Base-by-base conservation (phyloP, 148 eudicot species). In the Chenopodium suecicum region DNA sequence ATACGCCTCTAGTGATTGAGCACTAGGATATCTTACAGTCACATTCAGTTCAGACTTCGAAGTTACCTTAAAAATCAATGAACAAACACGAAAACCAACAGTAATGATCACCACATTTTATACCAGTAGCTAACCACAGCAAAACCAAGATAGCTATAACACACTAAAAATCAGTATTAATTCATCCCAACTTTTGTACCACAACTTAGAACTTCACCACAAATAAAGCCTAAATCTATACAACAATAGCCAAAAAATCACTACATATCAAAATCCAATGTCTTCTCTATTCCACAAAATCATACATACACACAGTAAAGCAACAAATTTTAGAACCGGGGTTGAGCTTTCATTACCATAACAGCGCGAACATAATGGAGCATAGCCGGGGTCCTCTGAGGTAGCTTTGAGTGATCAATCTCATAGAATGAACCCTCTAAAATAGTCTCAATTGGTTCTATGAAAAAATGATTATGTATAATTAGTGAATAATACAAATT, bases 21-120 rank as follows among this genome's bases (percentile, higher is more conserved):
- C 44, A 85, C 98, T 93, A 22, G 98, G 98, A 79, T 52, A 95
- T 75, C 91, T 87, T 77, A 95, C 85, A 1, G 91, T 80, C 16
- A 95, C 89, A 41, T 75, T 88, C 76, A 79, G 67, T 80, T 85
- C 92, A 19, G 94, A 89, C 80, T 85, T 90, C 86, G 94, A 88
- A 78, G 87, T 85, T 12, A 95, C 98, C 98, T 95, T 80, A 70
- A 78, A 16, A 31, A 78, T n/a, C 44, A 62, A 80, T n/a, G 37
- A 66, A 68, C 75, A 78, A 67, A 83, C 58, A 70, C 78, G 47
- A 84, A 82, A 76, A 76, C 60, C 4, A 64, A 19, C 25, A 37
- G 4, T 7, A 71, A 10, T 32, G 2, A 80, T 54, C 69, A 54
- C 34, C 20, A 71, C 25, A 62, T 34, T 70, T 17, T 19, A 4